Base-by-base conservation (phyloP, 2,329 filamentous ascomycete genomes). In the Clarireedia homoeocarpa region DNA sequence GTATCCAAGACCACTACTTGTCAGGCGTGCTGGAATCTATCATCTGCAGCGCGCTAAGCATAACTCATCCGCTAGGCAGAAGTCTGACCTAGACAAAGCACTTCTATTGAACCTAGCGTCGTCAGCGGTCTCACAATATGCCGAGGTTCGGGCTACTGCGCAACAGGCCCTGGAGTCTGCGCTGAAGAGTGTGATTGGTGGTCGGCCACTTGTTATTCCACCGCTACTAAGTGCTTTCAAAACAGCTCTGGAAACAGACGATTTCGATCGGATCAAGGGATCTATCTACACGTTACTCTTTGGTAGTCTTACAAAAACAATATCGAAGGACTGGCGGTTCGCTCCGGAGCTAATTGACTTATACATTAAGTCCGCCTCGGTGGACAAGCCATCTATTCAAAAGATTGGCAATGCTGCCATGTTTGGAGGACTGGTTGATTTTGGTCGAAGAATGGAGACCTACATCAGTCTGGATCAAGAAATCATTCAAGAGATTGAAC, bases 301-400 rank as follows among this genome's bases (percentile, higher is more conserved):
- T 65, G 91, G 92, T 10, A 95, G 89, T 59, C 75, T 99, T 38
- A 81, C 91, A 5, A 95, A 91, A 73, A 95, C 92, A 0, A 81
- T 95, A 47, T 83, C 90, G 48, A 86, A 88, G 54, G 91, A 99
- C 70, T 99, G 95, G 95, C 86, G 91, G 40, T 96, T 91, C 71
- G 90, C 94, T 0, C 94, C 95, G 1, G 82, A 86, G n/a, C 75
- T 96, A 49, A 89, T 99, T 74, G 85, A 86, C 53, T 78, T 94
- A 7, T 99, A 95, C 72, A 94, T 99, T 61, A 83, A 88, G 65
- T 90, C 94, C 2, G 91, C 88, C 17, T 85, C 85, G 38, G 91
- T 95, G 15, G 94, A 99, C 72, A 96, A 96, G 70, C 84, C 90
- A 4, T 96, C 92, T 0, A 92, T 99, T 42, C 94, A 99, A 70